These are phyloP conservation scores for Pichia sp. DNA, from an alignment of 1,139 yeast species.

Conservation along the genomic window DNA sequence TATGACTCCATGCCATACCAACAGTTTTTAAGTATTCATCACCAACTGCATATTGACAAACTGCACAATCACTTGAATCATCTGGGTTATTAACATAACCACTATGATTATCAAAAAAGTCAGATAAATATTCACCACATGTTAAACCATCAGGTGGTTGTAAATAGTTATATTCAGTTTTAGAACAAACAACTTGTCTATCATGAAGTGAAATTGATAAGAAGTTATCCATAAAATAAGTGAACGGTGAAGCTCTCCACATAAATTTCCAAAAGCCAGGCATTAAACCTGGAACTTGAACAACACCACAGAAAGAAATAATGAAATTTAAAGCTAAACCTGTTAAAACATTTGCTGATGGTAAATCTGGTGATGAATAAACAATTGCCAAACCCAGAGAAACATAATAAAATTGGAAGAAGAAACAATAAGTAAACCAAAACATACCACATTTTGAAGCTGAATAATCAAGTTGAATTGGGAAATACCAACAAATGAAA, in stretches of 20 bases:
- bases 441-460: conserved; percentile 47
- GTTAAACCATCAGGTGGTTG: conserved; percentile 50
- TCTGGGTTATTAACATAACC: conserved; percentile 52
- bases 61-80: conserved; percentile 48
- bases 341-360: conserved; percentile 51
- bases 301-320: conserved; percentile 56
- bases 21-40: conserved; percentile 46
- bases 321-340: conserved; percentile 48
- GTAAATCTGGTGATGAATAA: conserved; percentile 53
- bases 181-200: conserved; percentile 46
- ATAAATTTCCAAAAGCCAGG: conserved; percentile 68
- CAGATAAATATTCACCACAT: conserved; percentile 46
- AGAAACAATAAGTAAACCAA: conserved; percentile 44
- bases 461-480: conserved; percentile 40
- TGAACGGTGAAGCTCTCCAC: conserved; percentile 63
- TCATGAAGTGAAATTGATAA: conserved; percentile 46
- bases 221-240: conserved; percentile 56
- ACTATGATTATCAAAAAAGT: conserved; percentile 30
- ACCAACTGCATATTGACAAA: conserved; percentile 49
- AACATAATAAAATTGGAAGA: conserved; percentile 49
- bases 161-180: conserved; percentile 43
- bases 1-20: conserved; percentile 38
- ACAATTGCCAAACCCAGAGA: conserved; percentile 48
- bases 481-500: conserved; percentile 52
- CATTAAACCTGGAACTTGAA: conserved; percentile 48